phyloP scores from a whole-genome alignment of 2,329 filamentous ascomycete species.

The Penicillium sp. region DNA sequence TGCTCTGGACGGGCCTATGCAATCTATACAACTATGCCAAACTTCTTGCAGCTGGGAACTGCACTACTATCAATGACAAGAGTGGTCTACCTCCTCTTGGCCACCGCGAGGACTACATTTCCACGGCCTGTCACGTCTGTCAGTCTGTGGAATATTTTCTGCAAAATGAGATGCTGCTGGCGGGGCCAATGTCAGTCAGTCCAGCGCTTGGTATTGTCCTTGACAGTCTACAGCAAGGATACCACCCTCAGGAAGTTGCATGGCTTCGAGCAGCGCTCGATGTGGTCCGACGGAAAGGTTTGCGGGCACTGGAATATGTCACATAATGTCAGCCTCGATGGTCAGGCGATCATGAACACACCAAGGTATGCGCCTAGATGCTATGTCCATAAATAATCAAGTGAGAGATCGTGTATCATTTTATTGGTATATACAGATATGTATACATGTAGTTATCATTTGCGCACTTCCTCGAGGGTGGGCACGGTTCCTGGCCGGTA shows the following conservation, averaged over 20 bases:
- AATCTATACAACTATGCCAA: slow-evolving; percentile 31
- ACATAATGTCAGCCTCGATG: not conserved
- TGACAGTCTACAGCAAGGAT: slow-evolving; percentile 1
- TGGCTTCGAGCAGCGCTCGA: slow-evolving; percentile 5
- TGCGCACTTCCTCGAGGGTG: slow-evolving; percentile 37
- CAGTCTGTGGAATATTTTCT: slow-evolving; percentile 35
- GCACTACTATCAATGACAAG: no score
- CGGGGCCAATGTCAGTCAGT: slow-evolving; percentile 11
- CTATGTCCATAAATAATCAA: not conserved
- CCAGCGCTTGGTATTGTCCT: slow-evolving; percentile 9
- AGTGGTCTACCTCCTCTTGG: not conserved
- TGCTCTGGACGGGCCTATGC: slow-evolving; percentile 37
- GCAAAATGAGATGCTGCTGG: slow-evolving; percentile 21
- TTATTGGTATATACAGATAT: not conserved
- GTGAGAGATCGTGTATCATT: not conserved
- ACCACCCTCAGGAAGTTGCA: not conserved
- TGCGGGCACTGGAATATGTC: not conserved
- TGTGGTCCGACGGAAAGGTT: slow-evolving; percentile 1
- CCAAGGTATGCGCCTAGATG: no score
- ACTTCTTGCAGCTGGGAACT: slow-evolving; percentile 1
- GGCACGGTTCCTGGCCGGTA: slow-evolving; percentile 55
- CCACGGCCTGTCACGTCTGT: not conserved
- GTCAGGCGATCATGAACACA: no score
- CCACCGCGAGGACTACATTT: not conserved
- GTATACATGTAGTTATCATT: not conserved